Evolutionary conservation across 2,329 filamentous ascomycete species (phyloP).

Genomic region (Thelonectria blattea): DNA sequence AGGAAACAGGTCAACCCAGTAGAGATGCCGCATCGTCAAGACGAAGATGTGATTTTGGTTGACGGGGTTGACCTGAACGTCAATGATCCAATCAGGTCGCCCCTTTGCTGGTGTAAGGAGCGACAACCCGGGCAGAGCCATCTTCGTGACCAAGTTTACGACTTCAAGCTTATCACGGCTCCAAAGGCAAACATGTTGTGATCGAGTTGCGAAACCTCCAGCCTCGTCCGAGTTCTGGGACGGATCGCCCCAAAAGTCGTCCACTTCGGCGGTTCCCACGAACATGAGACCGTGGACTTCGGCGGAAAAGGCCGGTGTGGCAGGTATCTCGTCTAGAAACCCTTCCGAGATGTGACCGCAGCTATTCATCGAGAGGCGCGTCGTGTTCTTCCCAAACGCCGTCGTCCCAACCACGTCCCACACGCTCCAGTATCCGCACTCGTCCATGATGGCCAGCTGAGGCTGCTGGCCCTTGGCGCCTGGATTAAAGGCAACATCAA

Average conservation of each 20-base stretch:
- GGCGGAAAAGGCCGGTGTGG: slow-evolving; percentile 36
- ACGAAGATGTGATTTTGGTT: slow-evolving; percentile 60
- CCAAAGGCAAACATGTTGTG: slow-evolving; percentile 45
- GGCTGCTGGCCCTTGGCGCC: slow-evolving; percentile 53
- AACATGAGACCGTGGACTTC: slow-evolving; percentile 53
- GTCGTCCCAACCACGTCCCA: slow-evolving; percentile 62
- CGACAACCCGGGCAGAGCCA: slow-evolving; percentile 37
- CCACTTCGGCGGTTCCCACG: slow-evolving; percentile 41
- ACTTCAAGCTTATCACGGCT: slow-evolving; percentile 44
- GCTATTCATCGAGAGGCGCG: slow-evolving; percentile 42
- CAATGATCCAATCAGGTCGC: slow-evolving; percentile 56
- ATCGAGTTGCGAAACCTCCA: slow-evolving; percentile 19
- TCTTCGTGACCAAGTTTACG: slow-evolving; percentile 45
- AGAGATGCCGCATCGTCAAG: slow-evolving; percentile 60
- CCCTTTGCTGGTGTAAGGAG: slow-evolving; percentile 32
- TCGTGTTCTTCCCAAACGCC: slow-evolving; percentile 42
- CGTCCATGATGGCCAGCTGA: slow-evolving; percentile 71
- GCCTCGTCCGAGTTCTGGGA: slow-evolving; percentile 17
- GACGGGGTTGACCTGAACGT: slow-evolving; percentile 56
- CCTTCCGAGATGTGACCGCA: slow-evolving; percentile 54
- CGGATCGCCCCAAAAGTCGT: slow-evolving; percentile 30
- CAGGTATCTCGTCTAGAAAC: slow-evolving; percentile 43
- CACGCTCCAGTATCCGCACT: slow-evolving; percentile 69
- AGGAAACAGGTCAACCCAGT: slow-evolving; percentile 53
- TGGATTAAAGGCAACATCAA: slow-evolving; percentile 71